Conservation (phyloP, 306 rosid genomes). For the Macrotyloma uniflorum region DNA sequence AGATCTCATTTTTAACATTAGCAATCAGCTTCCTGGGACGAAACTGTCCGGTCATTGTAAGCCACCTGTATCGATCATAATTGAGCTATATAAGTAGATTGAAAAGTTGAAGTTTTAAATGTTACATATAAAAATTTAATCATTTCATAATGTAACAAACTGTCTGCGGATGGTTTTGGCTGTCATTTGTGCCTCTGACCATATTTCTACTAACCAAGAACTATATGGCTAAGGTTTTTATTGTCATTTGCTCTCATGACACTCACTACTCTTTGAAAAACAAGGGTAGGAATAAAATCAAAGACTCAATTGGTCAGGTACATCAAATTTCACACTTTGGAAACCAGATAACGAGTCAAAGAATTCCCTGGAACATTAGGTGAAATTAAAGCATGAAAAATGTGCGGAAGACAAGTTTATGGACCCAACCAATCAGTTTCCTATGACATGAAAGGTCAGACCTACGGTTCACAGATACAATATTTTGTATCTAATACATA, state of each 20-base stretch:
- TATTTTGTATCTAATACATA: no score
- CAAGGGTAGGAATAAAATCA: neutral
- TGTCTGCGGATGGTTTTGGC: neutral
- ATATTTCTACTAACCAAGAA: constrained; percentile 14
- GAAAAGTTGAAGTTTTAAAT: constrained; percentile 20
- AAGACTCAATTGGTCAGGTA: neutral
- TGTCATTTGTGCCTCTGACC: constrained; percentile 2
- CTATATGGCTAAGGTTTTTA: constrained; percentile 11
- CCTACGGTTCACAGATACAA: no score
- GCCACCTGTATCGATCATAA: constrained; percentile 65
- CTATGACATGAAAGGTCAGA: neutral
- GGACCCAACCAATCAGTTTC: no score
- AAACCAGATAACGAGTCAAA: neutral
- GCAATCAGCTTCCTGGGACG: constrained; percentile 80
- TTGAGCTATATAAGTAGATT: constrained; percentile 23
- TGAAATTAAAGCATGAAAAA: no score
- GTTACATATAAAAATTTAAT: constrained; percentile 9
- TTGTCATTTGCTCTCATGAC: neutral
- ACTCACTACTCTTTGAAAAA: neutral
- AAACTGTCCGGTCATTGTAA: constrained; percentile 76
- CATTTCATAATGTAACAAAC: constrained; percentile 7
- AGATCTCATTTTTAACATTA: constrained; percentile 65
- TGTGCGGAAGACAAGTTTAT: no score
- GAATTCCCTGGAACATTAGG: neutral
- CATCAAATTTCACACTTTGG: neutral